Conservation (phyloP, 1,284 basidiomycete species). For the Rhodotorula sp. region DNA sequence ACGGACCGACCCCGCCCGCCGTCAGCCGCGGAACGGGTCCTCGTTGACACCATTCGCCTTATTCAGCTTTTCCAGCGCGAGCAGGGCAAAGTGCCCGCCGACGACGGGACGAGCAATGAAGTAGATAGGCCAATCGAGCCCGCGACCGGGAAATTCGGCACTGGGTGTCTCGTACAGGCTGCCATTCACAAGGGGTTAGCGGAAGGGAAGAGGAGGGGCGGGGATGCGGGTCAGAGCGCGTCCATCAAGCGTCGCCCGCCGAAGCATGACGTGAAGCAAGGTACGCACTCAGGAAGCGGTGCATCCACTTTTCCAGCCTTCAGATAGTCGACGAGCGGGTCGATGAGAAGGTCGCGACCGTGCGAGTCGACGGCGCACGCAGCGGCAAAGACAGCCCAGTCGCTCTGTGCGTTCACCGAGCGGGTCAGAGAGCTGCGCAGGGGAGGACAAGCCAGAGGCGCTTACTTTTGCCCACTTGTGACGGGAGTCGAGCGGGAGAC, state of each 20-base stretch:
- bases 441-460: not conserved
- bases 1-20: not conserved
- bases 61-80: slow-evolving; percentile 44
- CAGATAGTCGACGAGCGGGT: slow-evolving; percentile 46
- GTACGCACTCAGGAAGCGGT: slow-evolving; percentile 50
- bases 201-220: not conserved
- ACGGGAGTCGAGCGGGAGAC: slow-evolving; percentile 49
- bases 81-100: slow-evolving; percentile 49
- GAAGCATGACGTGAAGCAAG: not conserved
- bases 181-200: not conserved
- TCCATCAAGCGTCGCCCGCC: slow-evolving; percentile 18
- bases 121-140: slow-evolving; percentile 46
- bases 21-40: not conserved
- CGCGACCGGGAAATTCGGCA: slow-evolving; percentile 39
- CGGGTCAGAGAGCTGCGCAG: not conserved
- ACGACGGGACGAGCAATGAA: slow-evolving; percentile 51
- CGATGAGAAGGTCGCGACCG: slow-evolving; percentile 48
- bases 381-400: slow-evolving; percentile 51
- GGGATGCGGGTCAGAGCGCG: not conserved
- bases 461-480: slow-evolving; percentile 49
- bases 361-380: slow-evolving; percentile 42
- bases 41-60: not conserved
- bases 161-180: slow-evolving; percentile 43
- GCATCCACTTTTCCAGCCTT: slow-evolving; percentile 48
- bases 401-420: slow-evolving; percentile 35